These are phyloP conservation scores for Schoenoplectus tabernaemontani DNA, from an alignment of 202 grass and related monocot species.

Conservation along the genomic window DNA sequence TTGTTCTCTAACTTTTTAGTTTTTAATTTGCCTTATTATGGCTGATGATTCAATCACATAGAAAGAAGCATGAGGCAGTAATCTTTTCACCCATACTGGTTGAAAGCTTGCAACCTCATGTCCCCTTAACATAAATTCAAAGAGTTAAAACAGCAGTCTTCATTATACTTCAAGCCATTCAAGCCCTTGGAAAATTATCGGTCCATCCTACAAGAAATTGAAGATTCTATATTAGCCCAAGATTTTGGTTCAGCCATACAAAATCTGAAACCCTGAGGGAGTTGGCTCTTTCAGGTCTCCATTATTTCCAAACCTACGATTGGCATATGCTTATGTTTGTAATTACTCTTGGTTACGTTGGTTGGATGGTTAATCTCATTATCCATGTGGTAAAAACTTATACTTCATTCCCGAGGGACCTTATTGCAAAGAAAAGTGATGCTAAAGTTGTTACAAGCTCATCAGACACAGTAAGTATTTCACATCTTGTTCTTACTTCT, in stretches of 20 bases:
- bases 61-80: neutral
- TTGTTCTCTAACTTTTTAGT: neutral
- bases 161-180: conserved; percentile 83
- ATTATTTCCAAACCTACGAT: conserved; percentile 99
- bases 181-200: conserved; percentile 71
- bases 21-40: neutral
- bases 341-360: conserved; percentile 94
- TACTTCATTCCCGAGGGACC: conserved; percentile 39
- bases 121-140: conserved; percentile 21
- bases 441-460: conserved; percentile 7
- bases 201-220: conserved; percentile 51
- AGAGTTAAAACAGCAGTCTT: conserved; percentile 76
- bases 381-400: conserved; percentile 87
- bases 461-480: conserved; percentile 50
- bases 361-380: conserved; percentile 86
- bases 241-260: conserved; percentile 67
- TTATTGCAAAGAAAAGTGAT: conserved; percentile 12
- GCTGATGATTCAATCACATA: neutral
- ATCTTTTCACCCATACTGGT: neutral
- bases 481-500: neutral
- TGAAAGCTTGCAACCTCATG: neutral
- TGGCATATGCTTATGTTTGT: conserved; percentile 94
- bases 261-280: conserved; percentile 61
- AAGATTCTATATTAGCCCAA: conserved; percentile 63
- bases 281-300: conserved; percentile 79